Evolutionary conservation across 805 yeast species (phyloP).

Genomic region (Candida caryicola): DNA sequence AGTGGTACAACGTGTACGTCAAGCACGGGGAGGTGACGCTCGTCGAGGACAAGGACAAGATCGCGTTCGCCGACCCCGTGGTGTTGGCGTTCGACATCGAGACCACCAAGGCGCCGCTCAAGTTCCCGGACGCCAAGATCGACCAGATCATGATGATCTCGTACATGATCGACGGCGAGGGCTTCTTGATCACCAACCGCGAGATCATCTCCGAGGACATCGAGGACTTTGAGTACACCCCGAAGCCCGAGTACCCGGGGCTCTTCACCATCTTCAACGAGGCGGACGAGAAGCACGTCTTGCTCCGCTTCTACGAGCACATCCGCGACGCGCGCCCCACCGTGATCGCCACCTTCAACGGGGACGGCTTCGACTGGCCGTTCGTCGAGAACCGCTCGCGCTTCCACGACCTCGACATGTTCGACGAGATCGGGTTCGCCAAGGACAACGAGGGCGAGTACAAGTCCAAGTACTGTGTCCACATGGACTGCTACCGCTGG

Average conservation of each 20-base stretch:
- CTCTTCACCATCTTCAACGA: slow-evolving; percentile 87
- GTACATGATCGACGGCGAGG: slow-evolving; percentile 98
- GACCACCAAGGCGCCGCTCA: slow-evolving; percentile 93
- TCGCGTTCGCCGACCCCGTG: slow-evolving; percentile 96
- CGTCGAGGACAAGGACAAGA: slow-evolving; percentile 63
- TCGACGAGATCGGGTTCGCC: slow-evolving; percentile 90
- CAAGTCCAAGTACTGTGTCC: slow-evolving; percentile 87
- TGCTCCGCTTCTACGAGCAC: slow-evolving; percentile 83
- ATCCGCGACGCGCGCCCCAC: slow-evolving; percentile 86
- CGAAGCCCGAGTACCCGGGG: slow-evolving; percentile 94
- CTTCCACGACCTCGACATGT: slow-evolving; percentile 83
- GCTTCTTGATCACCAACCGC: slow-evolving; percentile 88
- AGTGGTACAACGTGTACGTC: slow-evolving; percentile 86
- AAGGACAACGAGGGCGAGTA: slow-evolving; percentile 88
- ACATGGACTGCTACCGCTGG: slow-evolving; percentile 98
- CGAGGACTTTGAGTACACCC: slow-evolving; percentile 96
- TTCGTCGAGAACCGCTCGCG: slow-evolving; percentile 87
- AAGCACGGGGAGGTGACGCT: slow-evolving; percentile 53
- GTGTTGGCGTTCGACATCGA: slow-evolving; percentile 96
- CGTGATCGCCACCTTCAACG: slow-evolving; percentile 96
- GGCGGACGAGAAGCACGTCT: slow-evolving; percentile 70
- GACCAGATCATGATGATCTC: slow-evolving; percentile 99
- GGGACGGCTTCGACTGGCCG: slow-evolving; percentile 99
- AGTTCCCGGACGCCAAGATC: slow-evolving; percentile 86
- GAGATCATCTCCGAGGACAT: slow-evolving; percentile 93